Evolutionary conservation across 139 green algal species (phyloP), one percentile per base, ranked within the genome.

Genomic region (Chlorella ohadii): DNA sequence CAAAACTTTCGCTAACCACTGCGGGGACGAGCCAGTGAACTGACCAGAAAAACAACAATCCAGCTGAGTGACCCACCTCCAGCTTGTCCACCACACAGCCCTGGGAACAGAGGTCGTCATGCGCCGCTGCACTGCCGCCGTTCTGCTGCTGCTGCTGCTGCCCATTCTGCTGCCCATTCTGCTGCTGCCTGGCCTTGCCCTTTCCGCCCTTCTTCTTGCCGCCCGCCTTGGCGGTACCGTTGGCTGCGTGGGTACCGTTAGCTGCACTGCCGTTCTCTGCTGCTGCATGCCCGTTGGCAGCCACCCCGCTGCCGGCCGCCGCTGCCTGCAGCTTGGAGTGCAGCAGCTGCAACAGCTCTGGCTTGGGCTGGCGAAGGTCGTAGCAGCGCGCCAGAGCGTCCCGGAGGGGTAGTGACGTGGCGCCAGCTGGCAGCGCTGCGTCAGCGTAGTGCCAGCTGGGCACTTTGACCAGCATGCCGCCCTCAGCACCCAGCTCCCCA

Each of bases 391-490:
- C 57, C 34, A 98, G 89, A 0, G 90, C 92, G 28, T 94, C 88
- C 5, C 86, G 47, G 51, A 98, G 87, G 11, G 74, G 27, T 55
- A 67, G 11, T 7, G 56, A 55, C 25, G 12, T 64, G 38, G 28
- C 27, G 27, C 61, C 74, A 34, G 31, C 23, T 31, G 57, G 34
- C n/a, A 64, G 47, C 61, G 25, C 28, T 3, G 79, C 31, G 25
- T 97, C 92, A n/a, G 74, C 28, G 82, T 95, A 97, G 88, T 97
- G 93, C 92, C 92, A 97, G 33, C 44, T 33, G 23, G 94, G 94
- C 51, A 85, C 65, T 5, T 83, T 56, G 25, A 96, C 90, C 3
- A 17, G 28, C 82, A 90, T 70, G 20, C 75, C 72, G 2, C 82
- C 82, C 0, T 84, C 71, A 1, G 82, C 85, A 1, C 88, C 87